A percentile compares a stretch with the other conserved stretches of the same genome.
These are phyloP conservation scores for Botrytis tulipae DNA, from an alignment of 2,329 filamentous ascomycete genomes.

Conservation along the genomic window DNA sequence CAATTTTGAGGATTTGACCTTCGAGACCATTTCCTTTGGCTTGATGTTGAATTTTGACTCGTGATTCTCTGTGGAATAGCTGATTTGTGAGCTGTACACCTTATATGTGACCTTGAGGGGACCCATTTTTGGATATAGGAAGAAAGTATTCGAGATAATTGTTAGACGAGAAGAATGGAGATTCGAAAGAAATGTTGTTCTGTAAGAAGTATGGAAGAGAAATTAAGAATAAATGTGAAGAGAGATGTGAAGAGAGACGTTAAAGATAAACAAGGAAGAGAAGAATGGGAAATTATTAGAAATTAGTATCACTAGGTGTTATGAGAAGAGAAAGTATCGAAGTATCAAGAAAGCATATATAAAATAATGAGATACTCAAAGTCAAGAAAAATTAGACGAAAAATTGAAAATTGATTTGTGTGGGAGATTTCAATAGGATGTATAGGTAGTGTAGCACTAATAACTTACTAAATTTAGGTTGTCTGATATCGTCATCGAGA, in stretches of 20 bases:
- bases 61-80: rapidly evolving
- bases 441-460: neutral
- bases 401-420: neutral
- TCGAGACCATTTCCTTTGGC: neutral
- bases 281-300: neutral
- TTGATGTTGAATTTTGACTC: neutral
- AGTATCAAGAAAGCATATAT: neutral
- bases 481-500: neutral
- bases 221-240: too few species aligned
- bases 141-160: neutral
- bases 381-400: neutral
- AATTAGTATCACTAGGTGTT: too few species aligned
- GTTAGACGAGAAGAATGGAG: neutral
- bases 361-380: neutral
- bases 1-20: neutral
- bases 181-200: neutral
- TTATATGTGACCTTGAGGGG: neutral
- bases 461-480: too few species aligned
- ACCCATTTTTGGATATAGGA: neutral
- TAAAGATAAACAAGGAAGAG: neutral
- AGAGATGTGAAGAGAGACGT: neutral
- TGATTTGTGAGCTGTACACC: too few species aligned
- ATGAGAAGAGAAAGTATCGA: neutral
- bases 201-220: neutral
- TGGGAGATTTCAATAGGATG: neutral